Base-by-base conservation (phyloP, 441 rosid species). In the Croton setiger region DNA sequence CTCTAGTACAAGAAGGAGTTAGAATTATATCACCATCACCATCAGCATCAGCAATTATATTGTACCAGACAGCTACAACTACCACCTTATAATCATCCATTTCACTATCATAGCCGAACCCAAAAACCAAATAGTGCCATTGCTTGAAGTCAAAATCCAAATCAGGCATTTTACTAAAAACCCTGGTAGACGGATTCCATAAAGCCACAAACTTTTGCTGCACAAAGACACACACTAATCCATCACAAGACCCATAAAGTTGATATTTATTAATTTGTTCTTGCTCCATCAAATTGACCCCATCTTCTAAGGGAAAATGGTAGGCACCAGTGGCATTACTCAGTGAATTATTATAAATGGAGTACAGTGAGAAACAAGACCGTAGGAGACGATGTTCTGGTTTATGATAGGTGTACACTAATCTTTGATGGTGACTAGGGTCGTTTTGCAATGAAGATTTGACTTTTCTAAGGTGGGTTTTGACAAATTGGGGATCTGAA, bases 161-260 rank as follows among this genome's bases (percentile, higher is more conserved):
- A 59, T 21, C 21, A 33, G 72, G 72, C 66, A 76, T 57, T 27
- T 23, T 45, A 37, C 51, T 52, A 9, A 10, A 52, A 4, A 15
- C 33, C 48, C 71, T 59, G 3, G 74, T 64, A 53, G 55, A 43
- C 4, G 76, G 80, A 49, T 72, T 76, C 53, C 67, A 54, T 20
- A 76, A 14, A 39, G 66, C 27, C 49, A 72, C 66, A 45, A 10
- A 23, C 7, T 64, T 61, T 18, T 44, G 66, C 48, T 66, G 11
- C 7, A 37, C 20, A 44, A 61, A 12, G 39, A 72, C 4, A 62
- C 76, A 76, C 13, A 76, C 15, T 21, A 76, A 65, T 31, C 76
- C 79, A 37, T 76, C 62, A 20, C 75, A 71, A 7, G 74, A 66
- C 54, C 79, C 74, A 20, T n/a, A n/a, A n/a, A n/a, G n/a, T n/a